phyloP scores from a whole-genome alignment of 352 stramenopile genomes.

The Labyrinthula sp. region DNA sequence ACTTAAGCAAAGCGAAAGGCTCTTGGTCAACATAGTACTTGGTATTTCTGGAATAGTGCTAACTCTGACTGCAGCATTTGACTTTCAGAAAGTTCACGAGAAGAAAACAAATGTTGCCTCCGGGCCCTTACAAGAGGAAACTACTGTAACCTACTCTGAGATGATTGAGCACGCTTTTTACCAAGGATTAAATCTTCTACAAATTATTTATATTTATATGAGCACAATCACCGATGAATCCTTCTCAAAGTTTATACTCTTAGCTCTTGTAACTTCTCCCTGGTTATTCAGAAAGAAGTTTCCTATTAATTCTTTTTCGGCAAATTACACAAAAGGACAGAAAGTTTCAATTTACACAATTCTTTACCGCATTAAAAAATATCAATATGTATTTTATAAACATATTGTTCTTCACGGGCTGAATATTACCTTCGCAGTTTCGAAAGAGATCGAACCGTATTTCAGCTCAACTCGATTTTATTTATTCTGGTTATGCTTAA shows the following conservation, averaged over 20 bases:
- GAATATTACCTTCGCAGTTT: slow-evolving; percentile 39
- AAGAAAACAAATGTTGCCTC: slow-evolving; percentile 35
- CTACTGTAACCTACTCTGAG: slow-evolving; percentile 44
- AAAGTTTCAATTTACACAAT: slow-evolving; percentile 31
- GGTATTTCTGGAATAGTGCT: slow-evolving; percentile 36
- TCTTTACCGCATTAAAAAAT: slow-evolving; percentile 49
- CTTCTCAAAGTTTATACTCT: slow-evolving; percentile 12
- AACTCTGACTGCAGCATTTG: slow-evolving; percentile 40
- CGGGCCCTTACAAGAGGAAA: slow-evolving; percentile 38
- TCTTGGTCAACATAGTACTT: slow-evolving; percentile 40
- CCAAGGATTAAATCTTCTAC: slow-evolving; percentile 42
- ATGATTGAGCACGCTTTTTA: slow-evolving; percentile 54
- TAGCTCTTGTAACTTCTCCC: slow-evolving; percentile 36
- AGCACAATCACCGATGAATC: slow-evolving; percentile 3
- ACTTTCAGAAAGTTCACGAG: slow-evolving; percentile 40
- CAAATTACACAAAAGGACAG: slow-evolving; percentile 38
- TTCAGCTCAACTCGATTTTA: slow-evolving; percentile 46
- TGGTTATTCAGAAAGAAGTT: slow-evolving; percentile 38
- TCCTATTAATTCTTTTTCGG: slow-evolving; percentile 42
- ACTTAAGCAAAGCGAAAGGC: slow-evolving; percentile 1
- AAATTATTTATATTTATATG: slow-evolving; percentile 41
- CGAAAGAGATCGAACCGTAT: slow-evolving; percentile 24
- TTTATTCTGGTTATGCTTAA: slow-evolving; percentile 42
- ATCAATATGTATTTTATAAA: slow-evolving; percentile 52
- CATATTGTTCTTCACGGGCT: slow-evolving; percentile 45